Conservation (phyloP, 1,139 yeast species). For the Spencermartinsiella ligniputridi region DNA sequence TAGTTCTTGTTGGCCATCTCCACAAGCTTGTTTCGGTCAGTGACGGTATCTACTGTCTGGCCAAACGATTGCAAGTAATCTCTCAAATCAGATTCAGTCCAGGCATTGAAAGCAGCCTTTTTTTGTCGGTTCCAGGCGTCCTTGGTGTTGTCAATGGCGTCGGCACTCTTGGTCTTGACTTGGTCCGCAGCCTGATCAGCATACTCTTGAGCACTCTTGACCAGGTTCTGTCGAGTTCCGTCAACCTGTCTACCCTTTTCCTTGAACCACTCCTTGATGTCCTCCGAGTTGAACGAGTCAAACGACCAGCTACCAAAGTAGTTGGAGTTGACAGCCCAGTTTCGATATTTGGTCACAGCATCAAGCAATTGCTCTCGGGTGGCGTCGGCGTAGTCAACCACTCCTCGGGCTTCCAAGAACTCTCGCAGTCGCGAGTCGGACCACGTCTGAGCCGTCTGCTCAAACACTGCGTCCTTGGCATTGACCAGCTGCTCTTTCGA, state of each 20-base stretch:
- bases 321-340: constrained; percentile 38
- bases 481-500: constrained; percentile 19
- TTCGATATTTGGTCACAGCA: constrained; percentile 44
- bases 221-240: constrained; percentile 38
- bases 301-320: constrained; percentile 39
- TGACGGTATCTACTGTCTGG: constrained; percentile 32
- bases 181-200: constrained; percentile 28
- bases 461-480: constrained; percentile 21
- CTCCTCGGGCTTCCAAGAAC: constrained; percentile 50
- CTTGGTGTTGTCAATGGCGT: constrained; percentile 6
- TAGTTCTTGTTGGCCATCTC: constrained; percentile 46
- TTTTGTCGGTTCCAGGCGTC: constrained; percentile 23
- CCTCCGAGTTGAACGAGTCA: constrained; percentile 44
- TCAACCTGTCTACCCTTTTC: constrained; percentile 36
- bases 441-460: constrained; percentile 30
- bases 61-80: constrained; percentile 53
- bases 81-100: constrained; percentile 53
- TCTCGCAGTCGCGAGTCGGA: constrained; percentile 41
- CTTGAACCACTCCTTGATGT: constrained; percentile 39
- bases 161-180: constrained; percentile 1
- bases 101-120: constrained; percentile 42
- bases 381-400: constrained; percentile 43
- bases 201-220: constrained; percentile 34
- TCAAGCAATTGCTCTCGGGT: constrained; percentile 46
- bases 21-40: constrained; percentile 44